These are phyloP conservation scores for Tetracladium maxilliforme DNA, from an alignment of 2,329 filamentous ascomycete species.

Conservation along the genomic window DNA sequence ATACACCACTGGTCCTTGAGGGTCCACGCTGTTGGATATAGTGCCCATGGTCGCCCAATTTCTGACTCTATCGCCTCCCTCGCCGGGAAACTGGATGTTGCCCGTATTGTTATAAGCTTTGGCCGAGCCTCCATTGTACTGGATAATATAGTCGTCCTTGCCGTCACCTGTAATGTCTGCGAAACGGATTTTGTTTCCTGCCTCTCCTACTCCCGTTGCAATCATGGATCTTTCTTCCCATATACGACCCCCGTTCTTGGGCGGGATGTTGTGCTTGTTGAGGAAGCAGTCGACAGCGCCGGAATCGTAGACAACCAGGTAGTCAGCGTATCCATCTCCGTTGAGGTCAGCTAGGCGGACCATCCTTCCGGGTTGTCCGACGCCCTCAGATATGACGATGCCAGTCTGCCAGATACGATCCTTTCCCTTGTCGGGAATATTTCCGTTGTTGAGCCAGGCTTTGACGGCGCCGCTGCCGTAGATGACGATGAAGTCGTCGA, in stretches of 20 bases:
- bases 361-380: not conserved
- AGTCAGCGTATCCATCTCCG: constrained; percentile 1
- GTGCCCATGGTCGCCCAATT: no score
- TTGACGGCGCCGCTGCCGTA: constrained; percentile 3
- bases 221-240: not conserved
- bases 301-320: constrained; percentile 1
- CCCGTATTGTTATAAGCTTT: no score
- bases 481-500: constrained; percentile 2
- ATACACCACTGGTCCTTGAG: not conserved
- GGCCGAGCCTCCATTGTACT: no score
- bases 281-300: not conserved
- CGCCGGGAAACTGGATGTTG: no score
- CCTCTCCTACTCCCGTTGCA: constrained; percentile 1
- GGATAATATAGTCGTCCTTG: not conserved
- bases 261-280: constrained; percentile 1
- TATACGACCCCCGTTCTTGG: no score
- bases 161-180: not conserved
- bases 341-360: constrained; percentile 1
- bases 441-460: constrained; percentile 2
- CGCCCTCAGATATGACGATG: no score
- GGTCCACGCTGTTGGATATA: constrained; percentile 1
- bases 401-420: no score
- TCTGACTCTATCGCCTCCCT: no score
- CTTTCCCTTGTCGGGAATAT: constrained; percentile 1
- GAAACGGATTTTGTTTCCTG: constrained; percentile 1